Evolutionary conservation across 1,284 basidiomycete species (phyloP), one percentile per base, ranked within the genome.

Genomic region (Pholiota adiposa): DNA sequence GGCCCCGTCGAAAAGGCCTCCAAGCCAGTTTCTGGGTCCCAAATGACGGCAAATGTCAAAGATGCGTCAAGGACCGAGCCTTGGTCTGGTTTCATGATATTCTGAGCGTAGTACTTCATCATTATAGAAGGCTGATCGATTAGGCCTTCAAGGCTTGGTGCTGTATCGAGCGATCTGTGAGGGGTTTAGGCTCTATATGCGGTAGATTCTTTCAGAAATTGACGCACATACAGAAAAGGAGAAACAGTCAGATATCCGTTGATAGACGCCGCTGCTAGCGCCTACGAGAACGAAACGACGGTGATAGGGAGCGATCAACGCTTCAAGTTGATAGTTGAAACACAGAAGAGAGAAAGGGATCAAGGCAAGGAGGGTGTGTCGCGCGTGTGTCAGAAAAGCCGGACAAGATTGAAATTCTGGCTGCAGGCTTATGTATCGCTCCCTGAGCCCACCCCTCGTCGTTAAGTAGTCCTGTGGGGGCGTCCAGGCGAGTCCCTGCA

Each of bases 1-100:
- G 58, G 61, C 12, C 54, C 56, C 5, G 60, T 53, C 5, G 65
- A 60, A 51, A 63, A 68, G 0, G 63, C 58, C 48, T 68, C 59
- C 34, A 68, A 55, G 0, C 66, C 66, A 7, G 34, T 61, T 23
- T 66, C 63, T 31, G 66, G 66, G 43, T 68, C 65, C 65, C 65
- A 68, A 9, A 68, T 59, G 11, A 58, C 66, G 23, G 66, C 66
- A 38, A 68, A 66, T 0, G 65, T 65, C 27, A 68, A 50, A 5
- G 52, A 41, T 9, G 63, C 66, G 41, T 64, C 54, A 3, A 9
- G 51, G 23, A 44, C 29, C 29, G 50, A 36, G 18, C 31, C 46
- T 4, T 18, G 21, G 12, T 29, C 44, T 16, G 44, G 44, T 46
- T 27, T 27, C 23, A 16, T 23, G 41, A 23, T n/a, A n/a, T n/a